Evolutionary conservation across 73 alveolate species (phyloP).

Genomic region (Breviolum minutum): DNA sequence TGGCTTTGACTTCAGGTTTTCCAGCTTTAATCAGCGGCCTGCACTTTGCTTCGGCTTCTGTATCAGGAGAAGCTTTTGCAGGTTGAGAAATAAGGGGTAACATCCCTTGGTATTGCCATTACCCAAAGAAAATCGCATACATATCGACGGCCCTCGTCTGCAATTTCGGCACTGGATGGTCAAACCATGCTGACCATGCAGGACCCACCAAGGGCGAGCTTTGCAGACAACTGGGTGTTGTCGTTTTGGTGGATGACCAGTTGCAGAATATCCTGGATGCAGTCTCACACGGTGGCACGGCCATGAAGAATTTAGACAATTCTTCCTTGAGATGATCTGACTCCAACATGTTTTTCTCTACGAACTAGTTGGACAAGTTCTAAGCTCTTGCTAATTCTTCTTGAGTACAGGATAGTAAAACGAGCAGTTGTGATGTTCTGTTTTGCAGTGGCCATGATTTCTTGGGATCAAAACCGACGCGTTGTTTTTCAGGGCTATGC

Average conservation of each 20-base stretch:
- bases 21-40: conserved; percentile 92
- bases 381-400: neutral
- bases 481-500: too few species aligned
- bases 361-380: neutral
- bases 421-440: neutral
- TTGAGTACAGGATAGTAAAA: neutral
- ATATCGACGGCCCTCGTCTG: too few species aligned
- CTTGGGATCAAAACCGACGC: too few species aligned
- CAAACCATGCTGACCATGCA: neutral
- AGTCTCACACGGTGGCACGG: conserved; percentile 22
- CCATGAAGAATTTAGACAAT: neutral
- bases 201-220: conserved; percentile 91
- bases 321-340: neutral
- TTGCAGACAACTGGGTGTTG: conserved; percentile 50
- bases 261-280: conserved; percentile 69
- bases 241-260: conserved; percentile 76
- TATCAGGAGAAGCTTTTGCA: neutral
- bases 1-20: conserved; percentile 6
- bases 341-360: neutral
- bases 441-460: neutral
- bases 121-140: too few species aligned
- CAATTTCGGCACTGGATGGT: too few species aligned
- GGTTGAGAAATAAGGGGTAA: neutral
- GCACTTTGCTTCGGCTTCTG: conserved; percentile 76
- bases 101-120: too few species aligned